Conservation (phyloP, 148 eudicot genomes). For the Chenopodium album region DNA sequence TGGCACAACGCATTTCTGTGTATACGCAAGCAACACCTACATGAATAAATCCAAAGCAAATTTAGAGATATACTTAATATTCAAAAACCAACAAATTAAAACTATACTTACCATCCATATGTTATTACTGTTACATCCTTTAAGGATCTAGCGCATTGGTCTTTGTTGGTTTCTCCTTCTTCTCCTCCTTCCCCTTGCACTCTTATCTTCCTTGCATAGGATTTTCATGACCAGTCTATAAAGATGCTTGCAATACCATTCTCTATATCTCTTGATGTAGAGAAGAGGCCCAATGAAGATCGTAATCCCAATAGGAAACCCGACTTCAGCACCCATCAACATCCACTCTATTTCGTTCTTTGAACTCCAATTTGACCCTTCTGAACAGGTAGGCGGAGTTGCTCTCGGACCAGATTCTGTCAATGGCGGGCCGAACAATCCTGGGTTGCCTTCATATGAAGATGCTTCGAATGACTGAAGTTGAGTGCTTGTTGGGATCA, state of each 20-base stretch:
- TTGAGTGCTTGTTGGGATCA: not conserved
- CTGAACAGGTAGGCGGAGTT: not conserved
- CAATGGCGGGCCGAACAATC: constrained; percentile 33
- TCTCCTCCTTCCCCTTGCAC: not conserved
- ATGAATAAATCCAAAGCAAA: too few relatives aligned
- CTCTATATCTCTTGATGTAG: constrained; percentile 23
- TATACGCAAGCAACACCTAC: too few relatives aligned
- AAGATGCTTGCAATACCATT: constrained; percentile 20
- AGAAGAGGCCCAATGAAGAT: constrained; percentile 18
- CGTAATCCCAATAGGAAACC: constrained; percentile 21
- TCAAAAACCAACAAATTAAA: too few relatives aligned
- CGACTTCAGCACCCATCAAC: constrained; percentile 18
- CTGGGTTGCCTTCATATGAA: constrained; percentile 34
- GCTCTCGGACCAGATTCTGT: not conserved
- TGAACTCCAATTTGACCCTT: not conserved
- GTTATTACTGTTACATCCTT: too few relatives aligned
- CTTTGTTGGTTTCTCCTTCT: not conserved
- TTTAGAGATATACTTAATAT: too few relatives aligned
- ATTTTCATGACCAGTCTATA: constrained; percentile 15
- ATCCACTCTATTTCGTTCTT: constrained; percentile 5
- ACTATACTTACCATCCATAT: too few relatives aligned
- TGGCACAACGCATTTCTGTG: too few relatives aligned
- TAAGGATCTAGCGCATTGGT: not conserved
- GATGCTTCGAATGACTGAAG: constrained; percentile 27
- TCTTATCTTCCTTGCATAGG: not conserved